Evolutionary conservation across 495 filamentous ascomycete species (phyloP).

Genomic region (Xylaria scruposa): DNA sequence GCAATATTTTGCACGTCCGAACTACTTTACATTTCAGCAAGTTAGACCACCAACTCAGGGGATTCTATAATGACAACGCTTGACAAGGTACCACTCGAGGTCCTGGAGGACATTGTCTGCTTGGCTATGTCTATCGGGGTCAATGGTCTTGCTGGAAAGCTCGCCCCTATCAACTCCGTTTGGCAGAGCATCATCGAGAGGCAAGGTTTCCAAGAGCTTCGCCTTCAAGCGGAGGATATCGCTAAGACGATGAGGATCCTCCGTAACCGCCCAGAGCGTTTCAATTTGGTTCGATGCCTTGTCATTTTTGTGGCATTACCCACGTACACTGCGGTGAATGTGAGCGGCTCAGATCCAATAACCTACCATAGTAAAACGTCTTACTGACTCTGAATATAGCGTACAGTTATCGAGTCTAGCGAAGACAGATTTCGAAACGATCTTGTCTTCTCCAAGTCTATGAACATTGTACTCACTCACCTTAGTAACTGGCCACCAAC

Average conservation of each 20-base stretch:
- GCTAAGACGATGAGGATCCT: background rate
- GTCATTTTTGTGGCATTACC: background rate
- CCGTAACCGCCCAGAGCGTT: background rate
- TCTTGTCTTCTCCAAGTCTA: slow-evolving; percentile 17
- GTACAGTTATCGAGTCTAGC: background rate
- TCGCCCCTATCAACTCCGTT: slow-evolving; percentile 7
- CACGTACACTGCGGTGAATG: background rate
- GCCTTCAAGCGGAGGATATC: background rate
- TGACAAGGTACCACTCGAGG: background rate
- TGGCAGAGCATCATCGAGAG: slow-evolving; percentile 19
- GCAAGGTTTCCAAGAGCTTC: background rate
- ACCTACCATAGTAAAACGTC: background rate
- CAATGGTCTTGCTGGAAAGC: background rate
- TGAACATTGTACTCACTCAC: background rate
- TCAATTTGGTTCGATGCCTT: slow-evolving; percentile 4
- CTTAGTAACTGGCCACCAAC: slow-evolving; percentile 7
- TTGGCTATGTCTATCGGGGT: background rate
- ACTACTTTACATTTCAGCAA: background rate
- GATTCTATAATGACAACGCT: background rate
- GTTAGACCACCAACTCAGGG: background rate
- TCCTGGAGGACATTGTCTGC: slow-evolving; percentile 14
- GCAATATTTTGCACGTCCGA: background rate
- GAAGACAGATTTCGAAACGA: slow-evolving; percentile 17
- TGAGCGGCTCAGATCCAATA: background rate
- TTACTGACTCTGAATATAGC: slow-evolving; percentile 10